Evolutionary conservation across 768 basidiomycete genomes (phyloP).

Genomic region (Termitomyces sp.): DNA sequence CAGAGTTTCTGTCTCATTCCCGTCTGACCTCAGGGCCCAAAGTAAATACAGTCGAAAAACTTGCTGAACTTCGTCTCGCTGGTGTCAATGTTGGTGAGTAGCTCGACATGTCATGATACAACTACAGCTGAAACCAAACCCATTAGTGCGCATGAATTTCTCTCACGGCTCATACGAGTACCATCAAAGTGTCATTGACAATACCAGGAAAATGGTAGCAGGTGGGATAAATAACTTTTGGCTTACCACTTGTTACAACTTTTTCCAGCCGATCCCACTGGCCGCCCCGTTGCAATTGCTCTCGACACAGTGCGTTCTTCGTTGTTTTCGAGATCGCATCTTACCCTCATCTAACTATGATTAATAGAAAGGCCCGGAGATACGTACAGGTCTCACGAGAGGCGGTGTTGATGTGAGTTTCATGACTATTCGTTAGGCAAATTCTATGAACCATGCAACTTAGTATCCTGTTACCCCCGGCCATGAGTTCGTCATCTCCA

Average conservation of each 20-base stretch:
- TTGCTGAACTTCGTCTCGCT: slow-evolving; percentile 76
- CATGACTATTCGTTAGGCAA: not conserved
- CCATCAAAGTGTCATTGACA: slow-evolving; percentile 98
- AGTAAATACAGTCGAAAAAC: slow-evolving; percentile 86
- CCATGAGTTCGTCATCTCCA: slow-evolving; percentile 89
- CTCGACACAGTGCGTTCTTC: slow-evolving; percentile 78
- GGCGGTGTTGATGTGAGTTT: slow-evolving; percentile 76
- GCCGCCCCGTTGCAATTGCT: slow-evolving; percentile 95
- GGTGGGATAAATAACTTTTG: slow-evolving; percentile 35
- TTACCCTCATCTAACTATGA: slow-evolving; percentile 6
- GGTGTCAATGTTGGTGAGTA: slow-evolving; percentile 95
- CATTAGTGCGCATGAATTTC: slow-evolving; percentile 98
- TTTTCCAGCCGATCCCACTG: slow-evolving; percentile 53
- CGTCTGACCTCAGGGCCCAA: slow-evolving; percentile 66
- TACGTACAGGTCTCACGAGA: slow-evolving; percentile 92
- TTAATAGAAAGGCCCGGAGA: slow-evolving; percentile 95
- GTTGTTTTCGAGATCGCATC: not conserved
- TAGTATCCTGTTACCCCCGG: slow-evolving; percentile 83
- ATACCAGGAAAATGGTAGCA: slow-evolving; percentile 81
- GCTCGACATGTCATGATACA: not conserved
- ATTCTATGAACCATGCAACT: not conserved
- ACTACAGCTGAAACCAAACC: not conserved
- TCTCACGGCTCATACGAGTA: slow-evolving; percentile 98
- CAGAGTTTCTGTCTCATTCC: slow-evolving; percentile 2
- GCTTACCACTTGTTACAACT: slow-evolving; percentile 2